Evolutionary conservation across 1,284 basidiomycete species (phyloP), one percentile per base, ranked within the genome.

Genomic region (Sanghuangporus baumii): DNA sequence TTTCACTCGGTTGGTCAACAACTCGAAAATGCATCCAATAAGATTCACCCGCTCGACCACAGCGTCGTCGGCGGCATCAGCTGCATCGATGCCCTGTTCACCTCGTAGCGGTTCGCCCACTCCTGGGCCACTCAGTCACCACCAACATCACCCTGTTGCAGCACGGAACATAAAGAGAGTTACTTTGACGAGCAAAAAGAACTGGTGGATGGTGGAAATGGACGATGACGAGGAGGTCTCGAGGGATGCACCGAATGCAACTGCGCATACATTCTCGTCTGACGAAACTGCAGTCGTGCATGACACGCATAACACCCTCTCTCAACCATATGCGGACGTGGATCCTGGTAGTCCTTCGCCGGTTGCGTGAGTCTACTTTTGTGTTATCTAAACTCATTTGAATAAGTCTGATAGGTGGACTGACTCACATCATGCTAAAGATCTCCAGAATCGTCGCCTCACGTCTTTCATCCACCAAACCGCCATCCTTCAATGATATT

Each of bases 151-250:
- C 38, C 58, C 57, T 3, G 54, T 66, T 40, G 57, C 61, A 8
- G 41, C 66, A 9, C n/a, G 62, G 81, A 86, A 88, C 67, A 80
- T 91, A 56, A 91, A 87, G 68, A 79, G 85, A 46, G 75, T 90
- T 52, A 89, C 89, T 0, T 74, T 91, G 65, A 91, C 89, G 0
- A 90, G 88, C 20, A 91, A 91, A 76, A 90, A 90, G 78, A 91
- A 91, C 67, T 91, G 89, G 89, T 91, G 89, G 89, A 88, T 89
- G 72, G 89, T 91, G 68, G 88, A 91, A 69, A 83, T 90, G 73
- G 82, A 90, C 69, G 79, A 87, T 64, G 81, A 88, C 58, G 82
- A 85, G 41, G 78, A 84, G 48, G 72, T 74, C 6, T 18, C 55
- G 50, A 63, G 57, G n/a, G 41, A 50, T 20, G 16, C 20, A n/a